These are phyloP conservation scores for Leptodermis oblonga DNA, from an alignment of 257 asterid species.

Conservation along the genomic window DNA sequence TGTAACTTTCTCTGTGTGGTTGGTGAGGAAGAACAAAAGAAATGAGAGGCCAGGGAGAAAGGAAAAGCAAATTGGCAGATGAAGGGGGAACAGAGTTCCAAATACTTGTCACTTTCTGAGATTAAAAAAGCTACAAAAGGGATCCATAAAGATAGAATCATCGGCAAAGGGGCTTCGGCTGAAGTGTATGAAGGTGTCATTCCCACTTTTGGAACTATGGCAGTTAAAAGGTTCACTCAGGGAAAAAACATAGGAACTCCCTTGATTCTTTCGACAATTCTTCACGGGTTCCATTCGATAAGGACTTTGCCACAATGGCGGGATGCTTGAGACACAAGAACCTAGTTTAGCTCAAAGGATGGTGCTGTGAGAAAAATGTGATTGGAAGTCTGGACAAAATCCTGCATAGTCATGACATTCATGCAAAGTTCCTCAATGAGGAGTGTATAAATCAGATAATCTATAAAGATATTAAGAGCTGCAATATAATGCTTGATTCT, in stretches of 20 bases:
- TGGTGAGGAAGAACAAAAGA: constrained; percentile 19
- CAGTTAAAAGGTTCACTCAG: constrained; percentile 56
- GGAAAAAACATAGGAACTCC: constrained; percentile 32
- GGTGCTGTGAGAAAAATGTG: constrained; percentile 83
- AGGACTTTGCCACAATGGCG: constrained; percentile 68
- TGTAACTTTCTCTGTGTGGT: constrained; percentile 13
- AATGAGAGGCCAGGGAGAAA: constrained; percentile 14
- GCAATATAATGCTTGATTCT: constrained; percentile 63
- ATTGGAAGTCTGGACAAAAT: constrained; percentile 59
- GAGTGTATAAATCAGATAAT: constrained; percentile 72
- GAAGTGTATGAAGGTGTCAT: constrained; percentile 68
- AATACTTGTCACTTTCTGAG: constrained; percentile 55
- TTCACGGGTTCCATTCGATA: constrained; percentile 43
- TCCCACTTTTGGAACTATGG: constrained; percentile 58
- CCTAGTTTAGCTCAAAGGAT: constrained; percentile 67
- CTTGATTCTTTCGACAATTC: background rate
- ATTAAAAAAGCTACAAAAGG: constrained; percentile 74
- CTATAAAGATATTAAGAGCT: constrained; percentile 70
- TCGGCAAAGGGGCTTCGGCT: constrained; percentile 82
- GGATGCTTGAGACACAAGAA: constrained; percentile 81
- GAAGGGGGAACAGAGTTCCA: constrained; percentile 44
- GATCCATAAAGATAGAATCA: constrained; percentile 49
- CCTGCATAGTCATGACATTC: constrained; percentile 30
- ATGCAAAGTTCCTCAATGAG: constrained; percentile 45
- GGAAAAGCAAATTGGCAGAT: constrained; percentile 31